Conservation (phyloP, 1,284 basidiomycete genomes). For the Pascua sp. region DNA sequence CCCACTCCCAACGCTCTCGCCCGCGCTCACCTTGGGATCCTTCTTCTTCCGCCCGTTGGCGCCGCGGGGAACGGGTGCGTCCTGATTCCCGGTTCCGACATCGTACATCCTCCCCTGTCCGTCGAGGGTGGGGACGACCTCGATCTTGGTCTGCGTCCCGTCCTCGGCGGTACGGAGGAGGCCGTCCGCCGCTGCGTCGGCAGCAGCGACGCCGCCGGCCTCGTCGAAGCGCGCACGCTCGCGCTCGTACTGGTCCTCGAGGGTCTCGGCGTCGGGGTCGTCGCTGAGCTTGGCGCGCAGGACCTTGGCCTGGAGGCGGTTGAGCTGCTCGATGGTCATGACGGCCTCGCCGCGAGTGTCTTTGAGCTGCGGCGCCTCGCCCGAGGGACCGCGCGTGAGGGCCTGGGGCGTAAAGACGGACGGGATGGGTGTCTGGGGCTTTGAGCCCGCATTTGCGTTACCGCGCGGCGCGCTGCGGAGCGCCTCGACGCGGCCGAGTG, state of each 20-base stretch:
- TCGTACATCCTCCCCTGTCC: constrained; percentile 84
- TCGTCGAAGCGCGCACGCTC: constrained; percentile 54
- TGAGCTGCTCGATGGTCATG: constrained; percentile 61
- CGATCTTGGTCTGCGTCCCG: constrained; percentile 55
- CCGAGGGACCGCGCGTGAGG: constrained; percentile 31
- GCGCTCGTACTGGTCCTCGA: constrained; percentile 80
- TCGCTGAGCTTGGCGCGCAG: constrained; percentile 82
- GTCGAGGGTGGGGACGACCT: constrained; percentile 88
- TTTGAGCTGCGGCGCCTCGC: background rate
- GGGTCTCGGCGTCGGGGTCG: constrained; percentile 63
- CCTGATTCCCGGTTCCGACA: constrained; percentile 63
- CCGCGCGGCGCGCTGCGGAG: constrained; percentile 30
- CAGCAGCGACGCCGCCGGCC: constrained; percentile 37
- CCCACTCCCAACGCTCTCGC: background rate
- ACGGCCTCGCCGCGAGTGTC: constrained; percentile 23
- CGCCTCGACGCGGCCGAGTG: constrained; percentile 34
- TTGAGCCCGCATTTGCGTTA: background rate
- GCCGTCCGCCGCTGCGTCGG: constrained; percentile 50
- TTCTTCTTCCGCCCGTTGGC: constrained; percentile 67
- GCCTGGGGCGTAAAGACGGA: constrained; percentile 75
- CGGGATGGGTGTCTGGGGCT: constrained; percentile 68
- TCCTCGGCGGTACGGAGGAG: constrained; percentile 24
- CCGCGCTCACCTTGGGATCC: constrained; percentile 59
- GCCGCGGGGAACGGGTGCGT: constrained; percentile 30
- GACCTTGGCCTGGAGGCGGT: constrained; percentile 89